Base-by-base conservation (phyloP, 2,329 filamentous ascomycete genomes). In the Mollisia scopiformis region DNA sequence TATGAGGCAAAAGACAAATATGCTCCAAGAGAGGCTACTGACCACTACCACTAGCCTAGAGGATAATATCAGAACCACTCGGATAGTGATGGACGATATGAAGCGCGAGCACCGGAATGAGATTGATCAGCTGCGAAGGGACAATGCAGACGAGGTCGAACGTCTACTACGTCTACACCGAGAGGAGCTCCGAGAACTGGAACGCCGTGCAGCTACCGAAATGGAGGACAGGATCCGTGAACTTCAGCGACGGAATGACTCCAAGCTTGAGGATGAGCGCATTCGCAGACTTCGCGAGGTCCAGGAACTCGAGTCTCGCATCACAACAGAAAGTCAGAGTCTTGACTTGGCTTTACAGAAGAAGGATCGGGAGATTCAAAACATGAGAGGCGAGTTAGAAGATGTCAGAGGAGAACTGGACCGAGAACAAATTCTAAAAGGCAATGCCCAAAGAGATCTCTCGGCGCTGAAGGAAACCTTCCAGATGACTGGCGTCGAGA, bases 251-350 rank as follows among this genome's bases (percentile, higher is more conserved):
- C 66, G 65, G 54, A 66, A 68, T 19, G 66, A 70, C 55, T 61
- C 63, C n/a, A 86, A 91, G 68, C 73, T 92, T 16, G 87, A 91
- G 31, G 84, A 89, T 50, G 87, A 93, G 71, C 79, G 83, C 57
- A 78, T 73, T 46, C 80, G 80, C 55, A 81, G 84, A 60, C 75
- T 83, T 21, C 82, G 80, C n/a, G 89, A 92, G 67, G 78, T 91
- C 2, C 82, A 87, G 62, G 84, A 90, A n/a, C 70, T 92, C 6
- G 83, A 84, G 56, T 78, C 78, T 4, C 82, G 81, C 63, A 77
- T 79, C 39, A 75, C 77, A 6, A 74, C 83, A 27, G 82, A 83
- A 61, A 72, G 76, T 31, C 75, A 80, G 46, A 68, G 68, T 28
- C 55, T 71, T 31, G 66, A 70, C 39, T 28, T 68, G 19, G 64